Percentiles rank a stretch among this genome's conserved stretches.
Conservation (phyloP, 73 alveolate species). For the Paraurostyla sp. region DNA sequence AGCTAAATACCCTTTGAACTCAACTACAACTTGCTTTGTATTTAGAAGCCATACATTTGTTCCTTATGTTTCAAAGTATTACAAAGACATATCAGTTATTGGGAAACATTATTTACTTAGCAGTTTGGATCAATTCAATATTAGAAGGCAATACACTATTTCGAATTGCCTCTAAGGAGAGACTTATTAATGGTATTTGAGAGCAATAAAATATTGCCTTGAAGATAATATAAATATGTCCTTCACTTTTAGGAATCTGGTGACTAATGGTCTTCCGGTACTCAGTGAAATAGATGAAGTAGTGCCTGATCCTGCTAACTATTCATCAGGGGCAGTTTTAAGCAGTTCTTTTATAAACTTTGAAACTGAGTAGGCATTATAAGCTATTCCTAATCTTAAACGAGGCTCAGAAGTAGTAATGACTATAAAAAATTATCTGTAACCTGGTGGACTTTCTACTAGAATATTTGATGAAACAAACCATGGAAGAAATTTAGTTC, state of each 20-base stretch:
- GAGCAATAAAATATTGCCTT: not conserved
- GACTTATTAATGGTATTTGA: constrained; percentile 16
- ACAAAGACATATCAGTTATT: not conserved
- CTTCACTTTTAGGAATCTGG: not conserved
- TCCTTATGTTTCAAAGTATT: constrained; percentile 5
- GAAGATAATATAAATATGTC: not conserved
- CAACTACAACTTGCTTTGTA: not conserved
- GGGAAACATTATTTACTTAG: constrained; percentile 45
- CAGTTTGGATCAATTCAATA: constrained; percentile 3
- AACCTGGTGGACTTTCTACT: not conserved
- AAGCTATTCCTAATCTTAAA: not conserved
- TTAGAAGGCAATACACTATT: constrained; percentile 42
- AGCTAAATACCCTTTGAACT: not conserved
- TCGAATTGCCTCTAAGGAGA: constrained; percentile 42
- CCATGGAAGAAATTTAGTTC: not conserved
- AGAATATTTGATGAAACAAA: constrained; percentile 25
- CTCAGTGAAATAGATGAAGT: not conserved
- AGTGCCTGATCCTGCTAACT: not conserved
- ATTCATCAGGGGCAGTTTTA: no score
- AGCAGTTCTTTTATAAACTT: not conserved
- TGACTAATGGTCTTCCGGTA: constrained; percentile 1
- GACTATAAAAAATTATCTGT: constrained; percentile 23
- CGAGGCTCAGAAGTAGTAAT: constrained; percentile 15
- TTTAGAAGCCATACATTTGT: constrained; percentile 12
- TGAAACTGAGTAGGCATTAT: not conserved